These are phyloP conservation scores for Hypomyces perniciosus DNA, from an alignment of 2,329 filamentous ascomycete genomes.

Conservation along the genomic window DNA sequence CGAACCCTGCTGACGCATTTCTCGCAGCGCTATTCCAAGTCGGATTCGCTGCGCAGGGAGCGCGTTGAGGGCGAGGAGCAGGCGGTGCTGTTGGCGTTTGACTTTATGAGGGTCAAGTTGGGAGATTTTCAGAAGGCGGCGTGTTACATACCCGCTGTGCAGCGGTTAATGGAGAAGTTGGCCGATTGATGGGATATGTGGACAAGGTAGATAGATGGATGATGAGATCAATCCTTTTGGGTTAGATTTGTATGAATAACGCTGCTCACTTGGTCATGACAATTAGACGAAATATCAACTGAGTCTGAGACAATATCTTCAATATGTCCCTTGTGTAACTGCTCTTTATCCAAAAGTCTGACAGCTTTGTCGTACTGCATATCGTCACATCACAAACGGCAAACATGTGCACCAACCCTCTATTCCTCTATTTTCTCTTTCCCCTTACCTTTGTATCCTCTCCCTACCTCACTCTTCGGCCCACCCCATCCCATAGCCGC, in stretches of 20 bases:
- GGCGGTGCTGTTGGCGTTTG: constrained; percentile 64
- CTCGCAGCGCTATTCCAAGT: constrained; percentile 83
- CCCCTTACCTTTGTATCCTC: background rate
- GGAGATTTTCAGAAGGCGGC: constrained; percentile 64
- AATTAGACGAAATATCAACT: no score
- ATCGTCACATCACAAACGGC: no score
- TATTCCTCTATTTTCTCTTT: background rate
- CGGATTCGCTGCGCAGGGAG: constrained; percentile 24
- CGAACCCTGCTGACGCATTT: constrained; percentile 89
- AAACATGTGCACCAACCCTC: background rate
- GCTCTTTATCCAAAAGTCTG: no score
- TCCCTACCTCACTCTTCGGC: background rate
- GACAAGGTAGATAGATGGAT: background rate
- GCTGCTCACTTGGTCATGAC: no score
- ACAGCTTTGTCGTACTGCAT: no score
- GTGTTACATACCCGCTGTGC: constrained; percentile 53
- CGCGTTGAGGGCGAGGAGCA: constrained; percentile 31
- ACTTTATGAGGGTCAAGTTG: constrained; percentile 69
- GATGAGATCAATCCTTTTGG: background rate
- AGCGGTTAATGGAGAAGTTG: constrained; percentile 42
- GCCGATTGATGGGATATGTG: constrained; percentile 8
- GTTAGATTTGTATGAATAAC: no score
- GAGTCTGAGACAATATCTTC: no score
- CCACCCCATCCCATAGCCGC: constrained; percentile 8
- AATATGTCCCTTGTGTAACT: no score